Conservation (phyloP, 306 rosid species). For the Gleditsia sinensis region DNA sequence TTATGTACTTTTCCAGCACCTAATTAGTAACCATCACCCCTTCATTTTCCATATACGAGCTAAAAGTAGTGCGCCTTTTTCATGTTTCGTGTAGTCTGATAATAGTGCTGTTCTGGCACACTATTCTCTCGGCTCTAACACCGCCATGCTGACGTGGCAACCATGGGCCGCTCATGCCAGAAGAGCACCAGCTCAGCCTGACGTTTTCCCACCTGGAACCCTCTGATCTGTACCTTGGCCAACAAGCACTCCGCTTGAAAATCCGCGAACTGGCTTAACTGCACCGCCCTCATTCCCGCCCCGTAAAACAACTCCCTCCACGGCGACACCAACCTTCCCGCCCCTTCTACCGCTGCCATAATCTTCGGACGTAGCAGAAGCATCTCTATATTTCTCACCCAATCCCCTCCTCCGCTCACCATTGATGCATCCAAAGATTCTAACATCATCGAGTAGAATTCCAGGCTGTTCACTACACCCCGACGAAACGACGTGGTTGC, state of each 20-base stretch:
- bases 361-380: constrained; percentile 63
- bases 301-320: constrained; percentile 76
- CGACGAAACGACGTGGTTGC: constrained; percentile 66
- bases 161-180: constrained; percentile 82
- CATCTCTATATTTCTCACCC: constrained; percentile 72
- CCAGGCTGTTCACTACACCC: constrained; percentile 61
- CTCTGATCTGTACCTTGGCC: constrained; percentile 74
- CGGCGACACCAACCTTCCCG: constrained; percentile 48
- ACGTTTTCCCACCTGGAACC: constrained; percentile 82
- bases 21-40: neutral
- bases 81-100: too few relatives aligned
- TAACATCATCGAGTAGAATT: constrained; percentile 71
- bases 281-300: constrained; percentile 87
- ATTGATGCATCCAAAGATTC: constrained; percentile 78
- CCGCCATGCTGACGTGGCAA: constrained; percentile 87
- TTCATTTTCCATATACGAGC: neutral
- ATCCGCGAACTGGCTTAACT: constrained; percentile 85
- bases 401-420: constrained; percentile 53
- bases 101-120: constrained; percentile 3
- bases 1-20: constrained; percentile 4
- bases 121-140: constrained; percentile 43
- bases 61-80: neutral
- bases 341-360: constrained; percentile 64
- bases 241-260: constrained; percentile 82
- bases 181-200: constrained; percentile 90